Evolutionary conservation across 2,329 filamentous ascomycete species (phyloP), one percentile per base, ranked within the genome.

Genomic region (Pestalotiopsis sp.): DNA sequence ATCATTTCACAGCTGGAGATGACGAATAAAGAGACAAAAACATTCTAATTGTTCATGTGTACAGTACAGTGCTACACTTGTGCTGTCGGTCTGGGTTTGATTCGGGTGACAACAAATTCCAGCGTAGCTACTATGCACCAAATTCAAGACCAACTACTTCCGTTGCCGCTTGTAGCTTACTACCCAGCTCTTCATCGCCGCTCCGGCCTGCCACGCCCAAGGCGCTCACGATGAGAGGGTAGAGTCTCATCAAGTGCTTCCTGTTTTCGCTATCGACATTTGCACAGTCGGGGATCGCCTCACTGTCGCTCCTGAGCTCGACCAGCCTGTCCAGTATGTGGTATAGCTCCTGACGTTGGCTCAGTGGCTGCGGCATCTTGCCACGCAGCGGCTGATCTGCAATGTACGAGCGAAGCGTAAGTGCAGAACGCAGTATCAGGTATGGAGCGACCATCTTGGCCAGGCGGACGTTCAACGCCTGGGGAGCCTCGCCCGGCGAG

Each of bases 301-400:
- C 86, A 0, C 90, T 87, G 72, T 94, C 91, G 67, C 91, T 92
- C 67, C 86, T 84, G 69, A 98, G 82, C 20, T 85, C 84, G 1
- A 92, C 87, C 41, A 97, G 83, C 60, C 88, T 84, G 63, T 83
- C 81, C 20, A 98, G 83, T 27, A 95, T 85, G 75, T 93, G 92
- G 4, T 92, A 78, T 12, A 99, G 82, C 77, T 97, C 96, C 70
- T 88, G 91, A 58, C 93, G 88, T 76, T 97, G 93, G 9, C 90
- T 91, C 4, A 93, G 84, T 0, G 95, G 95, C 78, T 96, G 93
- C 4, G 96, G 96, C 90, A 97, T 96, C 64, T 91, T 88, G 0
- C 96, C 95, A 14, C 96, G 87, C 23, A 99, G 84, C 0, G 95
- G 95, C 77, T 98, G 95, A 78, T 99, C 96, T 4, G 94, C 93